Conservation (phyloP, 1,284 basidiomycete species). For the Naganishia cerealis region DNA sequence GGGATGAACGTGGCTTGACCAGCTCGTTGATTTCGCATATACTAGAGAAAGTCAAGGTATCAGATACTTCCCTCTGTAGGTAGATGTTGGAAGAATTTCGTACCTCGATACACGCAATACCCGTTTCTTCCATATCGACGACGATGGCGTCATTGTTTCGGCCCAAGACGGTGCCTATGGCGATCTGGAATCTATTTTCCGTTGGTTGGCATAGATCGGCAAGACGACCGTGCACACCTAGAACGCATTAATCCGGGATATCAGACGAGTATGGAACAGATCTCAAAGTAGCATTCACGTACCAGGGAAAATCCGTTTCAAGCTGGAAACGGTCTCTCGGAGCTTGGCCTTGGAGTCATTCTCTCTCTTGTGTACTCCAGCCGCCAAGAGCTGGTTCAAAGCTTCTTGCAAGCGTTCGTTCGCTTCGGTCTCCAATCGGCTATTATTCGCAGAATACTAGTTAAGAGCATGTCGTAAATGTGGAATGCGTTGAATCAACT, state of each 20-base stretch:
- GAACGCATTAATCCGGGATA: not conserved
- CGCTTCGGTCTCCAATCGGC: conserved; percentile 80
- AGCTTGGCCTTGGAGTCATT: conserved; percentile 78
- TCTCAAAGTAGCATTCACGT: conserved; percentile 27
- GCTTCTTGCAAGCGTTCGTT: conserved; percentile 86
- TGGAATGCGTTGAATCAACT: conserved; percentile 40
- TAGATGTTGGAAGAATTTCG: not conserved
- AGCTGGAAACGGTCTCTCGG: conserved; percentile 77
- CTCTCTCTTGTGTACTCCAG: conserved; percentile 80
- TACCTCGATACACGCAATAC: conserved; percentile 95
- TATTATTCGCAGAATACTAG: conserved; percentile 47
- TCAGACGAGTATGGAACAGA: not conserved
- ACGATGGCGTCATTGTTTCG: conserved; percentile 94
- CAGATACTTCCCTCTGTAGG: conserved; percentile 14
- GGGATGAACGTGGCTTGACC: conserved; percentile 97
- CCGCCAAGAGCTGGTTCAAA: conserved; percentile 81
- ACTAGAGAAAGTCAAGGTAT: conserved; percentile 58
- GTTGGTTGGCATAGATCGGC: conserved; percentile 91
- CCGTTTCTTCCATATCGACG: conserved; percentile 93
- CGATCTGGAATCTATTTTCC: conserved; percentile 85
- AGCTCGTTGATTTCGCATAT: conserved; percentile 88
- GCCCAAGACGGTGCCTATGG: conserved; percentile 92
- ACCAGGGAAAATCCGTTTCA: conserved; percentile 87
- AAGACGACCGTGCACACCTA: conserved; percentile 83
- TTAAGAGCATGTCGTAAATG: not conserved